Evolutionary conservation across 1,139 yeast species (phyloP), one percentile per base, ranked within the genome.

Genomic region (Suhomyces wounanorum): DNA sequence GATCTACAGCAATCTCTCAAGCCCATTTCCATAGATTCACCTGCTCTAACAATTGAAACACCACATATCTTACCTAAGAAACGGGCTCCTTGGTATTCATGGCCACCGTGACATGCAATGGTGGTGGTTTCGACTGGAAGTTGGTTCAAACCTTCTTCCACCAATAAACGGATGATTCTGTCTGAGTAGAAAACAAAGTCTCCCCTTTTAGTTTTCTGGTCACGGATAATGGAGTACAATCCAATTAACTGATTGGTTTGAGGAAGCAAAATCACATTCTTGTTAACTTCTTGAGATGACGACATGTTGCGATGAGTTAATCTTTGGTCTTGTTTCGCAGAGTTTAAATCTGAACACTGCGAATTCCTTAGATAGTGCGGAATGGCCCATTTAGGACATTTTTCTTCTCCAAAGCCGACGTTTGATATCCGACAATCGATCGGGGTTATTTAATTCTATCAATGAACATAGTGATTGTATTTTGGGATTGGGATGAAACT

Each of bases 21-120:
- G 21, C 98, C 99, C 79, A 90, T 96, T 70, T 94, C 99, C 99
- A 94, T 94, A 42, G 96, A 86, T 71, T 94, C 99, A 57, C 99
- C 99, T 8, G 99, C 99, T 65, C 99, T 81, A 63, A 94, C 96
- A 64, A 94, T 94, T 17, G 97, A 89, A 33, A 94, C 99, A 55
- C 99, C 99, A 69, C 98, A 94, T 54, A 94, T 92, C 70, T 89
- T 91, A 43, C 98, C 98, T 64, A 84, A 74, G 68, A 92, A 92
- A 53, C 78, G 77, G 52, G 87, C 86, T n/a, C 99, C 99, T 7
- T 82, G 77, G 68, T 83, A 92, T 35, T 73, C 70, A 56, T 85
- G 80, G 49, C 84, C 87, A 7, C 96, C 85, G 49, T 96, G 94
- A 39, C 98, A 92, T 51, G 79, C 77, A 45, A 94, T 87, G 7